These are phyloP conservation scores for Cystobasidium slooffiae DNA, from an alignment of 1,284 basidiomycete genomes.

Conservation along the genomic window DNA sequence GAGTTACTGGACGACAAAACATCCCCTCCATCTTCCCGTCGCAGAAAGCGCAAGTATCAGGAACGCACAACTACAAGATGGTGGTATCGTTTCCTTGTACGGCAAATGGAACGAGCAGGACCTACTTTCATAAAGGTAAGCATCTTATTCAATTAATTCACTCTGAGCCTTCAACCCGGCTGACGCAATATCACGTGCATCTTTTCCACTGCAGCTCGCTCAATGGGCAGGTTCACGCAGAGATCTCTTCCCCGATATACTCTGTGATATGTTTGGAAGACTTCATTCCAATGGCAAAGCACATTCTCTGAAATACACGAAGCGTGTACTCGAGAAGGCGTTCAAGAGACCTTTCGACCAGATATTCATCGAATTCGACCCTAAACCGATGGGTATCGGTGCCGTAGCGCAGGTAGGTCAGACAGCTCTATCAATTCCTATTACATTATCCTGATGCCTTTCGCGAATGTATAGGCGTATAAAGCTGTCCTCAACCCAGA, in stretches of 20 bases:
- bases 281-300: slow-evolving; percentile 88
- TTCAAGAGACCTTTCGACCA: slow-evolving; percentile 77
- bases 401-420: slow-evolving; percentile 86
- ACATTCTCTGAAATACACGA: slow-evolving; percentile 82
- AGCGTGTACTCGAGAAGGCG: slow-evolving; percentile 77
- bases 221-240: slow-evolving; percentile 98
- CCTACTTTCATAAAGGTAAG: slow-evolving; percentile 95
- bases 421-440: background rate
- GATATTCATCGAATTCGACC: slow-evolving; percentile 89
- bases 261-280: slow-evolving; percentile 83
- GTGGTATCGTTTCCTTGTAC: slow-evolving; percentile 92
- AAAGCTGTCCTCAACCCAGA: slow-evolving; percentile 80
- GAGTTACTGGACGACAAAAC: slow-evolving; percentile 61
- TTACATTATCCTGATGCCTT: background rate
- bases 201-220: slow-evolving; percentile 67
- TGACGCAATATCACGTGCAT: slow-evolving; percentile 12
- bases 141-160: slow-evolving; percentile 11
- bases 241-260: slow-evolving; percentile 89
- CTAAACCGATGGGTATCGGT: slow-evolving; percentile 89
- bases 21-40: slow-evolving; percentile 50
- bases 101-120: slow-evolving; percentile 90
- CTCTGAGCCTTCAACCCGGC: background rate
- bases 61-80: slow-evolving; percentile 68
- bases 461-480: slow-evolving; percentile 68
- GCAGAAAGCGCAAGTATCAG: slow-evolving; percentile 63